Evolutionary conservation across 176 grass and related monocot species (phyloP).

Genomic region (Otatea glauca): DNA sequence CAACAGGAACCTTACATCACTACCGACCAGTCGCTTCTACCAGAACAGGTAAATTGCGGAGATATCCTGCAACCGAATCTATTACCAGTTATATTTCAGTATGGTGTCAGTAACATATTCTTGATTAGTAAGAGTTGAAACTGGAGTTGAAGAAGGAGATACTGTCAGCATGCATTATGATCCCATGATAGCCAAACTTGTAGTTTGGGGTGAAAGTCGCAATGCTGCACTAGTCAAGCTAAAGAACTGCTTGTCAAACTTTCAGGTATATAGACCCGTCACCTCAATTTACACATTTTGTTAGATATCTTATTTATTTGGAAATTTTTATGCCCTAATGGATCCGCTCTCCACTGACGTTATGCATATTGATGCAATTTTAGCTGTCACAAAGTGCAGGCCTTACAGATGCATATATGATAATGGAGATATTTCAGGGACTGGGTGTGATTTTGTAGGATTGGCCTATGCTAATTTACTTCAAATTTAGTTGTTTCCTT

Average conservation of each 20-base stretch:
- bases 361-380: not conserved
- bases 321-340: not conserved
- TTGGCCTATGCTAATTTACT: not conserved
- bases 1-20: constrained; percentile 89
- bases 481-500: not conserved
- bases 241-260: constrained; percentile 80
- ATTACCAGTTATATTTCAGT: constrained; percentile 18
- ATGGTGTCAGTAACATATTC: constrained; percentile 37
- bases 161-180: constrained; percentile 97
- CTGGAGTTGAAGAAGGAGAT: constrained; percentile 98
- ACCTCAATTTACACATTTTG: not conserved
- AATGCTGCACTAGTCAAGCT: constrained; percentile 82
- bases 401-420: not conserved
- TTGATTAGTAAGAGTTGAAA: constrained; percentile 92
- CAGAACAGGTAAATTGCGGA: constrained; percentile 60
- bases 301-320: not conserved
- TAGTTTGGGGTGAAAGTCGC: constrained; percentile 91
- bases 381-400: not conserved
- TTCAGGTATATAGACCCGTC: constrained; percentile 65
- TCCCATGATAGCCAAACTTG: constrained; percentile 99
- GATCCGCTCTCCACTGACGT: not conserved
- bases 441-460: not conserved
- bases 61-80: not conserved
- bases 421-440: not conserved
- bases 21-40: constrained; percentile 65